Base-by-base conservation (phyloP, 2,329 filamentous ascomycete genomes). In the Alternaria rosae region DNA sequence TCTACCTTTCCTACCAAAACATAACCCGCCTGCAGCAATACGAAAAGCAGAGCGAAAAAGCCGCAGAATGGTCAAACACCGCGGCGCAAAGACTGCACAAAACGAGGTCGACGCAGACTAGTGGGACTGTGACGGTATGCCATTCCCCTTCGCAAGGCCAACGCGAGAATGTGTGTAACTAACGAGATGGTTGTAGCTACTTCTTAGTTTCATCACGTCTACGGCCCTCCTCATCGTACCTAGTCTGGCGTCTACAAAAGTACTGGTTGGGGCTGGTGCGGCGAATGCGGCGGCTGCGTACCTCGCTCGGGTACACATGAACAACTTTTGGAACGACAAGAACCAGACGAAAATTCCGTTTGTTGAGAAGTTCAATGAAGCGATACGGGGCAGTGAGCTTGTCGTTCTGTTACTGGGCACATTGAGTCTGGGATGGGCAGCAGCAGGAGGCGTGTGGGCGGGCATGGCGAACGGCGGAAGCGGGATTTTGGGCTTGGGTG, bases 351-450 rank as follows among this genome's bases (percentile, higher is more conserved):
- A 71, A 25, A 65, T 80, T 1, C 79, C 79, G 15, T 75, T 80
- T 50, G 67, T 79, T 2, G 61, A 75, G 43, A 71, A 74, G 10
- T 80, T 76, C 64, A 81, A 81, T 56, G 72, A 78, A 45, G 78
- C 79, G 3, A 70, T 80, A 11, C 51, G 65, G 7, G 76, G 76
- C 1, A 76, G 74, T 12, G 72, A 76, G 61, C 61, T 59, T n/a
- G 69, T 77, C 3, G 71, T 76, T 0, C 28, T 56, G 21, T 10
- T 77, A 11, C 57, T 78, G 21, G 71, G 70, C 13, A 54, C 67
- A 15, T 43, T 74, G 58, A 54, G 57, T 21, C 41, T 63, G 17
- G 67, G 58, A 2, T 77, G 75, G 75, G 66, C 55, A 2, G 62
- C 52, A 15, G 64, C 66, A 20, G 69, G 66, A 0, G 51, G 65